Evolutionary conservation across 176 grass and related monocot species (phyloP).

Genomic region (Cenchrus americanus): DNA sequence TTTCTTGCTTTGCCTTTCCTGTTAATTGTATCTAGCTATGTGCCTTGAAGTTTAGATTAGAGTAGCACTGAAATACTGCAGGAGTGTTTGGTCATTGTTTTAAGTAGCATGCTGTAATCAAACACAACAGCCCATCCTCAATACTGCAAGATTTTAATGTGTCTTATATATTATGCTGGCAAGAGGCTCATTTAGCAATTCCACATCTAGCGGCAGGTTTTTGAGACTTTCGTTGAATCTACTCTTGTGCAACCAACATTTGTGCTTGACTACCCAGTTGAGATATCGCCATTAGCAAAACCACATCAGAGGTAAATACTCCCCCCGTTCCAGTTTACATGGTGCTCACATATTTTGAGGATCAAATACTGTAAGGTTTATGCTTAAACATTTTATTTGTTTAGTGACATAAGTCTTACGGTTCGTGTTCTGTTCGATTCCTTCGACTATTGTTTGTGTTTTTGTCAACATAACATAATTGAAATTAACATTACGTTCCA

Average conservation of each 20-base stretch:
- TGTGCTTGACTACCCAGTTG: constrained; percentile 98
- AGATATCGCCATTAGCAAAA: constrained; percentile 96
- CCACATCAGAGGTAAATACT: constrained; percentile 80
- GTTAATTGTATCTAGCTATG: background rate
- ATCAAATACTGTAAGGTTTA: background rate
- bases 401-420: background rate
- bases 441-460: background rate
- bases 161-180: background rate
- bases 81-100: background rate
- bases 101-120: background rate
- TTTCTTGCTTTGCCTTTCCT: constrained; percentile 24
- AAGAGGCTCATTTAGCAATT: constrained; percentile 26
- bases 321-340: background rate
- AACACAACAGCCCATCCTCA: background rate
- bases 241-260: constrained; percentile 93
- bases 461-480: background rate
- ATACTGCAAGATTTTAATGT: background rate
- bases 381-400: background rate
- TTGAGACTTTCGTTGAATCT: constrained; percentile 92
- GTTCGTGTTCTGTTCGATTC: background rate
- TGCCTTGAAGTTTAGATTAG: constrained; percentile 17
- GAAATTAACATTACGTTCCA: background rate
- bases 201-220: constrained; percentile 66
- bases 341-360: background rate
- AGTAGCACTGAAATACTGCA: background rate